Conservation (phyloP, 371 early-diverging fungal species). For the Hamiltosporidium magnivora region DNA sequence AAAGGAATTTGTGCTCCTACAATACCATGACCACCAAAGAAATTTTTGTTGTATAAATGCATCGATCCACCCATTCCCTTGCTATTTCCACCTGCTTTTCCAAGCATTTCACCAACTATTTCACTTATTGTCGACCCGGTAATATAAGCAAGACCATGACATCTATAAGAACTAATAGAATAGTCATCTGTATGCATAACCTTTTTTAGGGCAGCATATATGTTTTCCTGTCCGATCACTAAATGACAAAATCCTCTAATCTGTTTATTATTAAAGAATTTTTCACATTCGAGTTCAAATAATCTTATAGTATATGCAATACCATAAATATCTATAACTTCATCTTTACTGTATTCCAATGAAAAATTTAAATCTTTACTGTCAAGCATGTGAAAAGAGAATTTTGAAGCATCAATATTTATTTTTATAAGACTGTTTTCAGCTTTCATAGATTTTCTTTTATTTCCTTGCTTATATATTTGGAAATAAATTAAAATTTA, state of each 20-base stretch:
- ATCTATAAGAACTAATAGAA: conserved; percentile 90
- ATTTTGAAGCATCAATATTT: too few species aligned
- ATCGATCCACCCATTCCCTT: conserved; percentile 97
- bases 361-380: too few species aligned
- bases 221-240: conserved; percentile 93
- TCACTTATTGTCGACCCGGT: conserved; percentile 64
- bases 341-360: too few species aligned
- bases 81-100: conserved; percentile 72
- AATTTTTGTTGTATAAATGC: conserved; percentile 91
- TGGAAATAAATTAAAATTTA: too few species aligned
- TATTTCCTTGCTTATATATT: too few species aligned
- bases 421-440: too few species aligned
- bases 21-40: conserved; percentile 98
- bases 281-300: neutral
- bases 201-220: conserved; percentile 79
- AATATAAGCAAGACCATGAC: conserved; percentile 85
- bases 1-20: conserved; percentile 97
- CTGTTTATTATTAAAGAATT: conserved; percentile 76
- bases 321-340: too few species aligned
- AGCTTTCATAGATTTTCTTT: too few species aligned
- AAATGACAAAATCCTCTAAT: conserved; percentile 97
- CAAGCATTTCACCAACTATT: conserved; percentile 71
- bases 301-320: neutral
- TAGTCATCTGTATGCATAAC: conserved; percentile 73
- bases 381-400: too few species aligned